phyloP scores from a whole-genome alignment of 495 filamentous ascomycete genomes.

The Daldinia bambusicola region DNA sequence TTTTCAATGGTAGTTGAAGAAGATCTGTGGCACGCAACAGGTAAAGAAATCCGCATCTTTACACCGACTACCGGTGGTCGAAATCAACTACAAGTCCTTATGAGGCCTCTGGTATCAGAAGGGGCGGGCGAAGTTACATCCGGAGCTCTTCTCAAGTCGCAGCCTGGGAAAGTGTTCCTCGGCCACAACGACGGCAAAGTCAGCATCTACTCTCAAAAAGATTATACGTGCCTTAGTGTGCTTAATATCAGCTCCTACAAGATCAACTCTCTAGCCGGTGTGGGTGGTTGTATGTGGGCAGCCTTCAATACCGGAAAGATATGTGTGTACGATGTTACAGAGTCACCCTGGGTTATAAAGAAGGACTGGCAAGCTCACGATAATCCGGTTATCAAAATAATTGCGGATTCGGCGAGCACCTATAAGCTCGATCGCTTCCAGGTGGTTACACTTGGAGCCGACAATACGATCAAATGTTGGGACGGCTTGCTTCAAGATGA shows the following conservation, averaged over 20 bases:
- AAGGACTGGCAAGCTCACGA: conserved; percentile 96
- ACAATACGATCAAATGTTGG: conserved; percentile 88
- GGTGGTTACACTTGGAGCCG: conserved; percentile 87
- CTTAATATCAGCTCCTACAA: conserved; percentile 93
- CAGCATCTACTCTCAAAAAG: conserved; percentile 81
- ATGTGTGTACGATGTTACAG: conserved; percentile 86
- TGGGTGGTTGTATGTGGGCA: conserved; percentile 89
- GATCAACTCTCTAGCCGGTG: conserved; percentile 86
- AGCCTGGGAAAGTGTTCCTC: conserved; percentile 85
- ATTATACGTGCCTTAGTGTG: conserved; percentile 78
- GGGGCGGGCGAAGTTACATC: conserved; percentile 87
- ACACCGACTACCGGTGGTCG: conserved; percentile 73
- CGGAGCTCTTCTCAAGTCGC: conserved; percentile 75
- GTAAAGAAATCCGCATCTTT: conserved; percentile 88
- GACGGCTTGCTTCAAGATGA: conserved; percentile 94
- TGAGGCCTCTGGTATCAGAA: conserved; percentile 72
- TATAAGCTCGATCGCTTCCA: conserved; percentile 88
- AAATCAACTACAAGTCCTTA: conserved; percentile 74
- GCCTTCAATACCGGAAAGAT: conserved; percentile 96
- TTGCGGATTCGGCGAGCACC: conserved; percentile 81
- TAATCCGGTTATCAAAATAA: conserved; percentile 78
- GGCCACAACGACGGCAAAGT: conserved; percentile 95
- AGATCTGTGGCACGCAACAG: conserved; percentile 87
- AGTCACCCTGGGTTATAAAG: conserved; percentile 84
- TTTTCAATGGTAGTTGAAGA: conserved; percentile 85